Evolutionary conservation across 2,329 filamentous ascomycete genomes (phyloP).

Genomic region (Periconia macrospinosa): DNA sequence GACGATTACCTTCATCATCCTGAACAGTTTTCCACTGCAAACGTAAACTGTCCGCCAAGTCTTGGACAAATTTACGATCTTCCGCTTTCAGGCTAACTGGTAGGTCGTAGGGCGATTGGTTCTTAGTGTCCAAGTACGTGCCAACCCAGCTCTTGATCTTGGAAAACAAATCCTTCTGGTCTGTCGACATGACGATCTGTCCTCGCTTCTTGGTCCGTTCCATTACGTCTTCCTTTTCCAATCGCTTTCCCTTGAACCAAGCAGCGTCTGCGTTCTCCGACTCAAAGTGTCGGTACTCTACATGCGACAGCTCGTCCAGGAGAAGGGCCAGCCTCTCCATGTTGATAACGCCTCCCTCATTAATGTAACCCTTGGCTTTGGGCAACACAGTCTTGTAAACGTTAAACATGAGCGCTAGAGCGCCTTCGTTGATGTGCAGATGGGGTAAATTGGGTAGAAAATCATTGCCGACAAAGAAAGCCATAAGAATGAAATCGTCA

Average conservation of each 20-base stretch:
- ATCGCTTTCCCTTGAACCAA: constrained; percentile 88
- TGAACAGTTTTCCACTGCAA: constrained; percentile 67
- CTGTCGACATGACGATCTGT: constrained; percentile 73
- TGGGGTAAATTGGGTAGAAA: constrained; percentile 96
- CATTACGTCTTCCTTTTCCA: constrained; percentile 69
- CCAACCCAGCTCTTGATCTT: constrained; percentile 81
- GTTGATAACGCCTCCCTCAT: constrained; percentile 92
- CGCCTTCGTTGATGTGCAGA: constrained; percentile 97
- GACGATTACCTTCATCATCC: constrained; percentile 66
- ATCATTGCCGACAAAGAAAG: constrained; percentile 99
- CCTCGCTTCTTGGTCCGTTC: constrained; percentile 61
- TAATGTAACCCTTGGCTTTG: constrained; percentile 89
- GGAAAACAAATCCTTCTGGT: constrained; percentile 80
- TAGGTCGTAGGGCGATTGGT: constrained; percentile 66
- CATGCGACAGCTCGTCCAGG: constrained; percentile 80
- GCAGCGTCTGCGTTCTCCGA: constrained; percentile 82
- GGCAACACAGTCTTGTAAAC: constrained; percentile 92
- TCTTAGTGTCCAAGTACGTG: constrained; percentile 57
- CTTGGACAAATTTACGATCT: constrained; percentile 91
- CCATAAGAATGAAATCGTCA: constrained; percentile 99
- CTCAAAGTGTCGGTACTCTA: constrained; percentile 93
- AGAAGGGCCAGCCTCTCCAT: constrained; percentile 75
- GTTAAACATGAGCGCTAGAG: constrained; percentile 94
- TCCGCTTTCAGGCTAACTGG: constrained; percentile 72
- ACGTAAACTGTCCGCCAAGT: constrained; percentile 71